Percentiles rank a stretch among this genome's conserved stretches.
These are phyloP conservation scores for Castanospermum australe DNA, from an alignment of 306 rosid species.

Conservation along the genomic window DNA sequence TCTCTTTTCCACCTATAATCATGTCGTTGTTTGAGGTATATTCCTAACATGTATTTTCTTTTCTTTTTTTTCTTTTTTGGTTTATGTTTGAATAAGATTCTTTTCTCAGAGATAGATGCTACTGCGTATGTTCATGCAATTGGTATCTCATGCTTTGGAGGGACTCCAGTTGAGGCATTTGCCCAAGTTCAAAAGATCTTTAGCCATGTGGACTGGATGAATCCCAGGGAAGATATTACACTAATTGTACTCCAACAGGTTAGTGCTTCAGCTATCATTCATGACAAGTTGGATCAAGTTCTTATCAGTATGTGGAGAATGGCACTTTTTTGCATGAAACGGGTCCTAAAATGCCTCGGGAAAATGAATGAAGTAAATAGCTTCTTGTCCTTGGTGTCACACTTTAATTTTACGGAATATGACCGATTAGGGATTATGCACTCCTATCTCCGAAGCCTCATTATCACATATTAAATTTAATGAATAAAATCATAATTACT, in stretches of 20 bases:
- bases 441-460: no score
- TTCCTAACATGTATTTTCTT: conserved; percentile 17
- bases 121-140: conserved; percentile 34
- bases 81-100: conserved; percentile 47
- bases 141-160: conserved; percentile 54
- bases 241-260: conserved; percentile 51
- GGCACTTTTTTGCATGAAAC: conserved; percentile 23
- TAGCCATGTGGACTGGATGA: conserved; percentile 68
- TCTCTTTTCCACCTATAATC: conserved; percentile 12
- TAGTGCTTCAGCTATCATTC: conserved; percentile 30
- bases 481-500: no score
- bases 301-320: conserved; percentile 17
- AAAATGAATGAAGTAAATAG: conserved; percentile 24
- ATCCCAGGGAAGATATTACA: conserved; percentile 49
- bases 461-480: no score
- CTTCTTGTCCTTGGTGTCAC: not conserved
- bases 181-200: conserved; percentile 73
- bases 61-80: conserved; percentile 1
- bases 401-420: no score
- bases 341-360: conserved; percentile 27
- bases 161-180: conserved; percentile 80
- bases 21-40: not conserved
- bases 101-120: conserved; percentile 78
- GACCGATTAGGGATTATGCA: no score
- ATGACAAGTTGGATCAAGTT: conserved; percentile 36